Percentiles rank a stretch among this genome's conserved stretches.
These are phyloP conservation scores for Colletotrichum coccodes DNA, from an alignment of 2,329 filamentous ascomycete genomes.

Conservation along the genomic window DNA sequence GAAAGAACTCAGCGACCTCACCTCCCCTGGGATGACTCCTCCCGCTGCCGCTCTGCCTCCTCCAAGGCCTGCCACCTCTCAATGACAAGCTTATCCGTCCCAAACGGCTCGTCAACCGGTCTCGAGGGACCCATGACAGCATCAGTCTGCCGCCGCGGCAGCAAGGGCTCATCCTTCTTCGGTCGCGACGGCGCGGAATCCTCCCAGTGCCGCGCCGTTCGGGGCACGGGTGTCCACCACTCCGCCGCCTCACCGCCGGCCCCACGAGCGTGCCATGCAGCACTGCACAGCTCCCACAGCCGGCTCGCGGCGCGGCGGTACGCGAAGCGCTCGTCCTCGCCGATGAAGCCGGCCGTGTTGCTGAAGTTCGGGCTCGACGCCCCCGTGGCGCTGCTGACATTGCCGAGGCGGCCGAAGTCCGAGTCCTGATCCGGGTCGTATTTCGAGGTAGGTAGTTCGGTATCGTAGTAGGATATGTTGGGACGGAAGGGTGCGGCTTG, in stretches of 20 bases:
- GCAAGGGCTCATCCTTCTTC: slow-evolving; percentile 4
- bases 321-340: slow-evolving; percentile 84
- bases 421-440: slow-evolving; percentile 69
- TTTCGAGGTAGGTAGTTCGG: slow-evolving; percentile 52
- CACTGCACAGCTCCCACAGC: slow-evolving; percentile 85
- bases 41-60: slow-evolving; percentile 32
- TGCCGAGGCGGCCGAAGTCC: slow-evolving; percentile 56
- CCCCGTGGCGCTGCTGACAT: not conserved
- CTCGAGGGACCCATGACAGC: slow-evolving; percentile 31
- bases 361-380: slow-evolving; percentile 69
- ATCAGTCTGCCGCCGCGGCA: slow-evolving; percentile 4
- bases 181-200: slow-evolving; percentile 33
- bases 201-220: slow-evolving; percentile 76
- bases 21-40: not conserved
- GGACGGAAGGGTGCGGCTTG: slow-evolving; percentile 80
- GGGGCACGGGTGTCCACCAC: slow-evolving; percentile 73
- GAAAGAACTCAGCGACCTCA: not conserved
- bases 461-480: slow-evolving; percentile 76
- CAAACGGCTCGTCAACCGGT: slow-evolving; percentile 49
- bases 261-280: slow-evolving; percentile 74
- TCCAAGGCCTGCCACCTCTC: slow-evolving; percentile 49
- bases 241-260: slow-evolving; percentile 45
- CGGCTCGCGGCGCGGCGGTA: slow-evolving; percentile 81
- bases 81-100: slow-evolving; percentile 38
- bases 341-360: slow-evolving; percentile 75